Percentiles rank a stretch among this genome's conserved stretches.
These are phyloP conservation scores for Apium graveolens DNA, from an alignment of 129 eudicot genomes.

Conservation along the genomic window DNA sequence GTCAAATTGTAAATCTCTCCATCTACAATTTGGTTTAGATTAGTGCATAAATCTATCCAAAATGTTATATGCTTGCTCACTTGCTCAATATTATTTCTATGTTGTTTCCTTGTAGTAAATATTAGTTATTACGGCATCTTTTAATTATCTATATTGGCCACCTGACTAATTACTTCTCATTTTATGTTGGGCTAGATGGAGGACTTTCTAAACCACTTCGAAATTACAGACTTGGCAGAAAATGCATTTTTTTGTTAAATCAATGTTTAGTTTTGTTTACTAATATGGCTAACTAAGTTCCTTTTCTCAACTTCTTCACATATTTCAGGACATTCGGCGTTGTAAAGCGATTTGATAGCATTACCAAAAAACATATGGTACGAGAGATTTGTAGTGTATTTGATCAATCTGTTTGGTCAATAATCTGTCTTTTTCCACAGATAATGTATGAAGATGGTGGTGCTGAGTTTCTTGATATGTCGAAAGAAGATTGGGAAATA, in stretches of 20 bases:
- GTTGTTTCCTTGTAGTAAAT: not conserved
- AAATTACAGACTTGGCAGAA: not conserved
- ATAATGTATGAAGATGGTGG: constrained; percentile 79
- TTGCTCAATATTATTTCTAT: not conserved
- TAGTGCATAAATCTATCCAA: not conserved
- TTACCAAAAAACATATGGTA: constrained; percentile 73
- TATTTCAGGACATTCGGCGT: constrained; percentile 60
- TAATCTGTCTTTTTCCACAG: constrained; percentile 26
- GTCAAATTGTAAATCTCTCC: not conserved
- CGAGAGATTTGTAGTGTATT: constrained; percentile 3
- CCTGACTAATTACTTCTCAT: not conserved
- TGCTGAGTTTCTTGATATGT: constrained; percentile 63
- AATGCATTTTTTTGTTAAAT: not conserved
- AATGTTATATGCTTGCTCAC: not conserved
- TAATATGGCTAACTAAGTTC: not conserved
- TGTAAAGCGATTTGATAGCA: constrained; percentile 54
- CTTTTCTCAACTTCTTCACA: not conserved
- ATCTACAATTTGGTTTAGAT: not conserved
- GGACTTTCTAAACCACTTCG: not conserved
- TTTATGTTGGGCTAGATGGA: not conserved
- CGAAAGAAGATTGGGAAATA: constrained; percentile 77
- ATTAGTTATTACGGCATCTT: not conserved
- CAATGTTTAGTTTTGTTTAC: not conserved
- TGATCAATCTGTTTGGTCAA: constrained; percentile 10
- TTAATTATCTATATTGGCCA: not conserved